phyloP scores from a whole-genome alignment of 352 stramenopile genomes.

The Phytophthora rubi region DNA sequence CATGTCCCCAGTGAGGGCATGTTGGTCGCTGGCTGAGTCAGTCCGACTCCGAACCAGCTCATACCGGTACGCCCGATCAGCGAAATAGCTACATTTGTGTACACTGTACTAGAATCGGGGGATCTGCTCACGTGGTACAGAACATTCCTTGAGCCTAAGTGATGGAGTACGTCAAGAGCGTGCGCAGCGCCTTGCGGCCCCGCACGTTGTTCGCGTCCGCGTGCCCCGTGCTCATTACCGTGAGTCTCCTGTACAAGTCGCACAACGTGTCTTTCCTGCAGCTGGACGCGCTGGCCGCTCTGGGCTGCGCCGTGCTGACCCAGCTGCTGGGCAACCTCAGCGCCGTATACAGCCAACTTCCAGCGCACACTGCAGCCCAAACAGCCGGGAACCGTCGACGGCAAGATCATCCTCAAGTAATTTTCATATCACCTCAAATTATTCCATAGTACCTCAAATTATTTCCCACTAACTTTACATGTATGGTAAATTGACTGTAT shows the following conservation, averaged over 20 bases:
- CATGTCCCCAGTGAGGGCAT: no score
- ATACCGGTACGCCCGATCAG: not conserved
- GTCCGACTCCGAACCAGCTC: no score
- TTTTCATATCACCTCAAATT: not conserved
- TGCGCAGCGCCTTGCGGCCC: slow-evolving; percentile 54
- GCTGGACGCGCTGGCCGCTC: slow-evolving; percentile 43
- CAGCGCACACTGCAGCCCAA: slow-evolving; percentile 62
- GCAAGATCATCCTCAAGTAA: slow-evolving; percentile 75
- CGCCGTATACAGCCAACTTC: slow-evolving; percentile 73
- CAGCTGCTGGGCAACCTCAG: slow-evolving; percentile 80
- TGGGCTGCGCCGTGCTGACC: slow-evolving; percentile 61
- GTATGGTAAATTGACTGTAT: not conserved
- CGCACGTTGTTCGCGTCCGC: slow-evolving; percentile 66
- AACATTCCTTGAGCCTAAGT: not conserved
- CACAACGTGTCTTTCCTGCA: slow-evolving; percentile 46
- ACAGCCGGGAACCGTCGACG: slow-evolving; percentile 35
- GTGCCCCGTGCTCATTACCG: slow-evolving; percentile 55
- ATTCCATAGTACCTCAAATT: slow-evolving; percentile 9
- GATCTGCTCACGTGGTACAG: not conserved
- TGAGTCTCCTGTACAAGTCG: slow-evolving; percentile 57
- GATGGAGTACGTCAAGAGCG: slow-evolving; percentile 14
- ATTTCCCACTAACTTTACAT: not conserved
- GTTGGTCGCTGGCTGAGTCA: no score
- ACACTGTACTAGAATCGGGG: not conserved
- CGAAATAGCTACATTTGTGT: slow-evolving; percentile 7